Base-by-base conservation (phyloP, 1,139 yeast species). In the Tardiomyces blankii region DNA sequence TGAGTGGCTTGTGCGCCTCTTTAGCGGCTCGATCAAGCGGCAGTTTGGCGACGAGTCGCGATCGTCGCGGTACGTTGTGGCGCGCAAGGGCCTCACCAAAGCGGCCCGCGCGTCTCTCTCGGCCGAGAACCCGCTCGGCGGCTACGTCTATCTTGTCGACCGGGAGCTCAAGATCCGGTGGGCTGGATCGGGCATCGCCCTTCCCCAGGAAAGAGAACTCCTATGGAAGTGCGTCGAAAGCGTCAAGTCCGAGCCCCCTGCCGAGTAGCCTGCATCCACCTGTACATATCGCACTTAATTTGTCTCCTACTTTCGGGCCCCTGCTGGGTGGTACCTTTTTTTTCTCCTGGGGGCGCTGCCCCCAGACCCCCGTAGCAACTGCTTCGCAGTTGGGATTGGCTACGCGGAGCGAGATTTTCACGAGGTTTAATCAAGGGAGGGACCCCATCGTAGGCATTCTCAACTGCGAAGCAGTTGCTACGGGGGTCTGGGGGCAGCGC, bases 141-240 rank as follows among this genome's bases (percentile, higher is more conserved):
- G 98, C 0, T 89, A 86, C 60, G 69, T 87, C 9, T 83, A 87
- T 55, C 68, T 91, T 16, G 72, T 91, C 35, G 98, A 91, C 58
- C 69, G 70, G 16, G 69, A 78, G 14, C 19, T n/a, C 19, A n/a
- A 16, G 55, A 80, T 91, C 43, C 72, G 98, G 56, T 91, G 97
- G 97, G 91, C 89, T 14, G 86, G 89, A 1, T 78, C 94, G 58
- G 98, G 98, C 1, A 75, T 73, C 44, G 82, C 95, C 2, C 70
- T 72, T 16, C 78, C 74, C 11, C 72, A 73, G 35, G 97, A 89
- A 54, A 65, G 69, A 43, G 65, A 68, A n/a, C 66, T 76, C 30
- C 63, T 85, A 54, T 81, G 88, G 86, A n/a, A 16, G 39, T 35
- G 18, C n/a, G 39, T 30, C 11, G 16, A 30, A 3, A 5, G 9